Percentiles rank a stretch among this genome's conserved stretches.
phyloP scores from a whole-genome alignment of 169 alveolate species.

The Cyclospora cayetanensis region DNA sequence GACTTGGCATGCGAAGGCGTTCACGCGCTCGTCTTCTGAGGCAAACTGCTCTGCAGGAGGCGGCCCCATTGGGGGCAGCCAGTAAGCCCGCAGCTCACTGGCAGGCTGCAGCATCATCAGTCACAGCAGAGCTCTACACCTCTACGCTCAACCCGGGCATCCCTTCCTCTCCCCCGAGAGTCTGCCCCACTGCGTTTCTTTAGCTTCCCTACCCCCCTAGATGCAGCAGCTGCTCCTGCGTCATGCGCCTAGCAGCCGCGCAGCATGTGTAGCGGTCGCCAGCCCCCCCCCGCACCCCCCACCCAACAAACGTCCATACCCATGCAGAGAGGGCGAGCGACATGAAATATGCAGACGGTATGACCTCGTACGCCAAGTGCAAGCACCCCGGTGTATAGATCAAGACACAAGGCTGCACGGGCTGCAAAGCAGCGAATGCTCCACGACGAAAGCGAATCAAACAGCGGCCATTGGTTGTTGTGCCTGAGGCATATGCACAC shows the following conservation, averaged over 20 bases:
- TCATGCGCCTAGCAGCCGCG: no score
- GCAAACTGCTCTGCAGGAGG: slow-evolving; percentile 25
- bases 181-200: no score
- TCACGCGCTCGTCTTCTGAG: slow-evolving; percentile 21
- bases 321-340: slow-evolving; percentile 23
- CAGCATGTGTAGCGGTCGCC: no score
- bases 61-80: slow-evolving; percentile 32
- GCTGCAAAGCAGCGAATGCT: slow-evolving; percentile 1
- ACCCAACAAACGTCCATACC: no score
- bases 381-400: slow-evolving; percentile 11
- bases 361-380: slow-evolving; percentile 16
- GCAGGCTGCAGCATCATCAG: neutral
- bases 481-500: slow-evolving; percentile 1
- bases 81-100: slow-evolving; percentile 26
- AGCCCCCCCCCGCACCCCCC: no score
- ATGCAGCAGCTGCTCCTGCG: no score
- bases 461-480: slow-evolving; percentile 49
- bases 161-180: no score
- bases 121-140: no score
- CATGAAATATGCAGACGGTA: slow-evolving; percentile 34
- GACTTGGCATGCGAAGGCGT: slow-evolving; percentile 20
- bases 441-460: slow-evolving; percentile 51
- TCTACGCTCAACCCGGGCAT: no score
- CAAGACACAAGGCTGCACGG: slow-evolving; percentile 36
- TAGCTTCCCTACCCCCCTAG: no score